Conservation (phyloP, 805 yeast species). For the Nakazawaea populi region DNA sequence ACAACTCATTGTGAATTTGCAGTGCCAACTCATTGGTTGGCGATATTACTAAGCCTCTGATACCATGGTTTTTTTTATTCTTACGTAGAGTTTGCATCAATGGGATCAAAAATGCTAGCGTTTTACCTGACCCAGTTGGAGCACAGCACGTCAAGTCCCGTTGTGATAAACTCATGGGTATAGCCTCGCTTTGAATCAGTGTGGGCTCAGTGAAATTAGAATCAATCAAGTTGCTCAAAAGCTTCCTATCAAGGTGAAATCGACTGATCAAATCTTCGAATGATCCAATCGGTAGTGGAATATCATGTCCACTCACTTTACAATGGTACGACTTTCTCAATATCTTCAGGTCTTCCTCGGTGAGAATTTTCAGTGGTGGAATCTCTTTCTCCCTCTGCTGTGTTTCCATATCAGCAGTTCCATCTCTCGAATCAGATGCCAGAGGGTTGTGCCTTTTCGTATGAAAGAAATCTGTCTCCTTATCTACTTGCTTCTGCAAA, state of each 20-base stretch:
- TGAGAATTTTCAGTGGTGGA: conserved; percentile 40
- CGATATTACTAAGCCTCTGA: conserved; percentile 75
- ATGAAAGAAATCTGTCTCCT: conserved; percentile 81
- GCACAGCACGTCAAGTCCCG: conserved; percentile 91
- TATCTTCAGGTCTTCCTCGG: conserved; percentile 50
- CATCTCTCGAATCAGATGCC: conserved; percentile 14
- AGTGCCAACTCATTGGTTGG: conserved; percentile 94
- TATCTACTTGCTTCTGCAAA: conserved; percentile 48
- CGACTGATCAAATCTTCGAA: conserved; percentile 74
- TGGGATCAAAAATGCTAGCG: conserved; percentile 85
- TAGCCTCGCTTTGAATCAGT: conserved; percentile 85
- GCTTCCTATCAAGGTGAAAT: conserved; percentile 53
- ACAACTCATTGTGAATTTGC: conserved; percentile 73
- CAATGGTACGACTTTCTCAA: conserved; percentile 57
- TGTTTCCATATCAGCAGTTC: conserved; percentile 22
- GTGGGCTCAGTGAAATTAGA: conserved; percentile 83
- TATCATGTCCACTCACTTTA: conserved; percentile 77
- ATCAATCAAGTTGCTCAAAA: conserved; percentile 58
- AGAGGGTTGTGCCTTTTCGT: conserved; percentile 34
- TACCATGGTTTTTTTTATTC: conserved; percentile 36
- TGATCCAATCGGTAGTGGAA: conserved; percentile 88
- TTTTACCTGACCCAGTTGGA: conserved; percentile 98
- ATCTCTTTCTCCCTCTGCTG: conserved; percentile 23
- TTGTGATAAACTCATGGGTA: conserved; percentile 63
- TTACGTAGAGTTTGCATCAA: conserved; percentile 46